These are phyloP conservation scores for Mortierella antarctica DNA, from an alignment of 192 early-diverging fungal genomes.

Conservation along the genomic window DNA sequence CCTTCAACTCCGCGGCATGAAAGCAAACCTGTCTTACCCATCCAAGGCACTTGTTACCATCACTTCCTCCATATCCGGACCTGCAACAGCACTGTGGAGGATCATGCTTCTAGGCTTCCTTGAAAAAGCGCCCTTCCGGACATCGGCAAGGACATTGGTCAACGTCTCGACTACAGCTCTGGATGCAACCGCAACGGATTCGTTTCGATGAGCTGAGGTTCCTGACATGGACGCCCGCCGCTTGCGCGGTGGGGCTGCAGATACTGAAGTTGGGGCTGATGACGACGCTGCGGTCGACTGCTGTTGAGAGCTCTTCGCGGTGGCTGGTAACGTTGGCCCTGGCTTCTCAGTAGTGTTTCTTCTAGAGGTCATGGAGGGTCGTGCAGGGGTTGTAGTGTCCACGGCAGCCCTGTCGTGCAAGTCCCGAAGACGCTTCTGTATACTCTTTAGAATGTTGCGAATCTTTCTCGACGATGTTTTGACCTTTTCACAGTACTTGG, in stretches of 20 bases:
- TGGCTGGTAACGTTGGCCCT: neutral
- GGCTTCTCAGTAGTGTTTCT: neutral
- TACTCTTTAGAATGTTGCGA: conserved; percentile 23
- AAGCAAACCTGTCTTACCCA: conserved; percentile 12
- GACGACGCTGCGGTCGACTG: neutral
- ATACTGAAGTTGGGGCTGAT: neutral
- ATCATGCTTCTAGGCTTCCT: conserved; percentile 40
- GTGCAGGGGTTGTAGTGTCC: neutral
- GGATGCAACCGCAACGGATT: conserved; percentile 6
- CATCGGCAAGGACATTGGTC: conserved; percentile 27
- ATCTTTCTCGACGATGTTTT: conserved; percentile 27
- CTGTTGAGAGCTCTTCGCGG: neutral
- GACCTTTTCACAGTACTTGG: conserved; percentile 31
- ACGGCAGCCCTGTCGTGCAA: conserved; percentile 2
- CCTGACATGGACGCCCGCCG: neutral
- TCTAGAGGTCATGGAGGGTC: neutral
- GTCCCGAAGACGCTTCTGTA: conserved; percentile 32
- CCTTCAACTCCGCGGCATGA: neutral
- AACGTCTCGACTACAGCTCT: conserved; percentile 30
- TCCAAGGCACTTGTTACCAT: conserved; percentile 48
- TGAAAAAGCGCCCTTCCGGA: conserved; percentile 20
- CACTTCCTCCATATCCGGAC: conserved; percentile 31
- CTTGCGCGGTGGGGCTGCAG: neutral
- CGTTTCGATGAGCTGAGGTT: neutral
- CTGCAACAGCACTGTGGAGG: conserved; percentile 19